phyloP scores from a whole-genome alignment of 805 yeast species.

The Wickerhamiella lipophila region DNA sequence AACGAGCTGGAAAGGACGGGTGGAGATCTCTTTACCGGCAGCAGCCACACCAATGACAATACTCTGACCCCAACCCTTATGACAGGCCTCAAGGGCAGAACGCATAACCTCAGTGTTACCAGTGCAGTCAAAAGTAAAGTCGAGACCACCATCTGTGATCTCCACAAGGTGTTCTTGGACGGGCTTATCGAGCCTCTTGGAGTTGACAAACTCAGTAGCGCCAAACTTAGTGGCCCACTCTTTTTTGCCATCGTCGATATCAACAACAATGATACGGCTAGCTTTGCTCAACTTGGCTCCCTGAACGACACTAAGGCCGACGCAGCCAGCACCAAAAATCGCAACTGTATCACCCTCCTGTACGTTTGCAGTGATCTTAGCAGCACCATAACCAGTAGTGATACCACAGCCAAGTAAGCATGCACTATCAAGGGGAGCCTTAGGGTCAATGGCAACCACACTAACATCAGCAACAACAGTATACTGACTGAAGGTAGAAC shows the following conservation, averaged over 20 bases:
- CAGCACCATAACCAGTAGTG: conserved; percentile 98
- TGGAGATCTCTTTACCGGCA: conserved; percentile 91
- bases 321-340: conserved; percentile 95
- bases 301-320: conserved; percentile 90
- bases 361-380: conserved; percentile 83
- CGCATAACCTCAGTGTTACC: conserved; percentile 95
- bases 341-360: conserved; percentile 88
- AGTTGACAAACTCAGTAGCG: conserved; percentile 90
- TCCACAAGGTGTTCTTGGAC: conserved; percentile 66
- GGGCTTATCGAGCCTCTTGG: conserved; percentile 57
- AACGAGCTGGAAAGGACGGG: conserved; percentile 97
- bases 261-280: conserved; percentile 64
- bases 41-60: conserved; percentile 97
- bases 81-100: conserved; percentile 90
- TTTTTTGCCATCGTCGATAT: conserved; percentile 72
- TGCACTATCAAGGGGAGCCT: conserved; percentile 73
- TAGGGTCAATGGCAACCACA: conserved; percentile 76
- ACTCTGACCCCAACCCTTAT: conserved; percentile 98
- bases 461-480: conserved; percentile 97
- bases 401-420: conserved; percentile 97
- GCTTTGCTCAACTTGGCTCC: conserved; percentile 85
- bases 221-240: conserved; percentile 83
- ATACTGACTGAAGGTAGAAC: conserved; percentile 92
- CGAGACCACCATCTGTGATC: conserved; percentile 94
- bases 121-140: conserved; percentile 93